Evolutionary conservation across 2,329 filamentous ascomycete genomes (phyloP), one percentile per base, ranked within the genome.

Genomic region (Blastomyces parvus): DNA sequence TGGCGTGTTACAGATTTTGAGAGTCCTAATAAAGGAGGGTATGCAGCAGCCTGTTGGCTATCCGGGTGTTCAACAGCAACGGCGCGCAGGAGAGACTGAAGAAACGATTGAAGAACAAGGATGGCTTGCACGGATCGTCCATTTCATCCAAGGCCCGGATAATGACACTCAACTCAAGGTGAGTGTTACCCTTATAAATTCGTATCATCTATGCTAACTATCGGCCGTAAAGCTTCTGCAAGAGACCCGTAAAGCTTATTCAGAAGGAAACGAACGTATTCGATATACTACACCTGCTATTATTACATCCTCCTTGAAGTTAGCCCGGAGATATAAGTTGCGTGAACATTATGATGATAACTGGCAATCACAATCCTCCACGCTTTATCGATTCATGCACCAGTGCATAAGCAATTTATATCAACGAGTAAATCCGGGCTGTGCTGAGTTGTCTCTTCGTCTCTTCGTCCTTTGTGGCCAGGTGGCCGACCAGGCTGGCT

Each of bases 71-170:
- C 85, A 88, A 6, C 78, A 81, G 17, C 89, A 93, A 71, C 83
- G 90, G 66, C 86, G 91, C 66, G 84, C 85, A 25, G 80, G 84
- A 57, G 95, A 99, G 79, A 97, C 94, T 0, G 94, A 99, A 66
- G 95, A 99, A 79, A 97, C 93, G 0, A 86, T 97, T 71, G 93
- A 99, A 76, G 94, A 99, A 78, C 94, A 99, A 80, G 94, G 94
- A 60, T 97, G 91, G 91, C 82, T 99, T 62, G 94, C 94, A 44
- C 85, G 94, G 69, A 88, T 99, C 72, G 86, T 97, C 22, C 94
- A 99, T 77, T 81, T 97, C 63, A 85, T 99, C 61, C 83, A 90
- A 63, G 89, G 86, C 55, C 82, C 90, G 44, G 85, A 95, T 73
- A 97, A 97, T 71, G 91, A 96, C 70, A 95, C 88, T 0, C 94